Base-by-base conservation (phyloP, 768 basidiomycete genomes). In the Mycena epipterygia region DNA sequence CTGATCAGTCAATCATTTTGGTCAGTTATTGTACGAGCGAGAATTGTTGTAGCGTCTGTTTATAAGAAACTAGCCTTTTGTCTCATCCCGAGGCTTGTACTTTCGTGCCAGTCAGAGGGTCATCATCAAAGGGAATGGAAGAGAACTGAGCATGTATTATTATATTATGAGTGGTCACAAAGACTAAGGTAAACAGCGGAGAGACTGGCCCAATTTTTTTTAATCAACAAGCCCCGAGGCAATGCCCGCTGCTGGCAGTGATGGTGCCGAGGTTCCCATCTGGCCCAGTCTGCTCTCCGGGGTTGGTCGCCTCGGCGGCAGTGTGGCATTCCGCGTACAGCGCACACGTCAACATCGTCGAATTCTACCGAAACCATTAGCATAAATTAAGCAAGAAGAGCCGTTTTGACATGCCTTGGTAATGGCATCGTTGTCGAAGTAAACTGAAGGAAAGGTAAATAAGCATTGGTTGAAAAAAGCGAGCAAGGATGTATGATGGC, bases 261-360 rank as follows among this genome's bases (percentile, higher is more conserved):
- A 74, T 44, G 17, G 53, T 67, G n/a, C 65, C 42, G 39, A 73
- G 39, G 35, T 49, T 64, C 1, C 74, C 71, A 37, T 70, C 68
- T 5, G 71, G 64, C 33, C 60, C 19, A 2, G 59, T 64, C 64
- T 74, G 74, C 9, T 71, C 74, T 11, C 74, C 71, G n/a, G 30
- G 35, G 44, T 73, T 73, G 30, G 51, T 70, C 2, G 72, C 72
- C 5, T 73, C 72, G n/a, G 56, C 64, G 12, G 72, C 63, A 21
- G 63, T 57, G 64, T 73, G 72, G 63, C 67, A 70, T 27, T 64
- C 64, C 0, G 68, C 56, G 39, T 64, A 73, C 29, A 49, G 8
- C 13, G 72, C 67, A 35, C 72, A 73, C 16, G 72, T 73, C 51
- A 73, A 35, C 56, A 63, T 60, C 17, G 57, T 58, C 21, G 68